Evolutionary conservation across 2,329 filamentous ascomycete genomes (phyloP), one percentile per base, ranked within the genome.

Genomic region (Paecilomyces sp.): DNA sequence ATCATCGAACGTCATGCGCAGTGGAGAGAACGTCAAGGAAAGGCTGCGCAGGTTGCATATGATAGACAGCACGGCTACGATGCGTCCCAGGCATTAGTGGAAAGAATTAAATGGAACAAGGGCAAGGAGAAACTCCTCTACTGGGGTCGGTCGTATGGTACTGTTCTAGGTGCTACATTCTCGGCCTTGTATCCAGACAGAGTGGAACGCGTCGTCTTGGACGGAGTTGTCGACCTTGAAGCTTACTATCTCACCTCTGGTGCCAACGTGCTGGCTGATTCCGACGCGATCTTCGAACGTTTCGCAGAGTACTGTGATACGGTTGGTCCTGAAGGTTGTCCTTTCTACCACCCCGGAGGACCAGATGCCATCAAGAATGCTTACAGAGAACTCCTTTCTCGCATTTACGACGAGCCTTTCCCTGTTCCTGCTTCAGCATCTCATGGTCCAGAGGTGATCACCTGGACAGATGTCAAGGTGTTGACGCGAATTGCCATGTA

Each of bases 101-200:
- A 56, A 3, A 68, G 68, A 25, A 72, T 72, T 5, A 60, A 59
- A 54, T 76, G 74, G 67, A 63, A 62, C 3, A 65, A 60, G 5
- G 66, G 64, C 2, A 50, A 66, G 22, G 73, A 75, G 55, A 69
- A 67, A 18, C 63, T 79, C 0, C 64, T 73, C 22, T 79, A 75
- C 61, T 79, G 75, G 75, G 76, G 74, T 6, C 68, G 76, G 22
- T 78, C 75, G 2, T 81, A 80, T 60, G 80, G 79, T 3, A 77
- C 78, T 0, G 64, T 78, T 1, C 67, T 82, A 0, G 80, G 80
- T 3, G 67, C 72, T 0, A 82, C 79, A 0, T 79, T 81, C 61
- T 77, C 79, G 0, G 67, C 74, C 3, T 71, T 82, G 57, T 80
- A 72, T 36, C 79, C 80, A 0, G 69, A 79, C 53, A 71, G 71